Evolutionary conservation across 768 basidiomycete species (phyloP), one percentile per base, ranked within the genome.

Genomic region (Tubosaeta brunneosetosa): DNA sequence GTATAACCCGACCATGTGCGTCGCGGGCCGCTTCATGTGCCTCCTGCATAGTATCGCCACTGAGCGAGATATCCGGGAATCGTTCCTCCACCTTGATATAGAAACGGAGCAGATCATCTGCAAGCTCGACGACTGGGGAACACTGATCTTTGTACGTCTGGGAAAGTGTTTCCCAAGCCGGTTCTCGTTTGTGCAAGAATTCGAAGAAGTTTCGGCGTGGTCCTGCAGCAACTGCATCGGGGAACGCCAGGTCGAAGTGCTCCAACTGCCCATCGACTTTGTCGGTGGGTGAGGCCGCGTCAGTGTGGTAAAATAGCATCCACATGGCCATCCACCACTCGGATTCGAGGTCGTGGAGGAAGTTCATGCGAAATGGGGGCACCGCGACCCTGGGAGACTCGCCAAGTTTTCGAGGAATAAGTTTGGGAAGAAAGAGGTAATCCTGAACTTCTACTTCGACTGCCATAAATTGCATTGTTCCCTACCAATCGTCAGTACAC

Each of bases 361-460:
- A 19, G 37, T 61, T 61, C 60, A 60, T 54, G 12, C 45, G 52
- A 4, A 61, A 60, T 1, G 56, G 48, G 0, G 34, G 34, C n/a
- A 22, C 22, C 22, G 37, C 36, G 17, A 14, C 11, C 6, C 12
- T 17, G 3, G 6, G 6, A 34, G 4, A 29, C 9, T 33, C 13
- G 27, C 19, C 13, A 25, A 12, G 17, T 3, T 12, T 3, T 27
- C 12, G 0, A 6, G 17, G 12, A 34, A n/a, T 17, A 16, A 6
- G 6, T 14, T n/a, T 6, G 7, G 55, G 55, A 1, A 5, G 0
- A 41, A 53, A 58, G 1, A 25, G 25, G 31, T 53, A 61, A 0
- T 0, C 0, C 19, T 44, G 38, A 2, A 0, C 0, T 41, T 48
- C 58, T 19, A 61, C 55, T 16, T 61, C 60, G 5, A 42, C 5